Evolutionary conservation across 2,329 filamentous ascomycete species (phyloP), one percentile per base, ranked within the genome.

Genomic region (Penicillium sp.): DNA sequence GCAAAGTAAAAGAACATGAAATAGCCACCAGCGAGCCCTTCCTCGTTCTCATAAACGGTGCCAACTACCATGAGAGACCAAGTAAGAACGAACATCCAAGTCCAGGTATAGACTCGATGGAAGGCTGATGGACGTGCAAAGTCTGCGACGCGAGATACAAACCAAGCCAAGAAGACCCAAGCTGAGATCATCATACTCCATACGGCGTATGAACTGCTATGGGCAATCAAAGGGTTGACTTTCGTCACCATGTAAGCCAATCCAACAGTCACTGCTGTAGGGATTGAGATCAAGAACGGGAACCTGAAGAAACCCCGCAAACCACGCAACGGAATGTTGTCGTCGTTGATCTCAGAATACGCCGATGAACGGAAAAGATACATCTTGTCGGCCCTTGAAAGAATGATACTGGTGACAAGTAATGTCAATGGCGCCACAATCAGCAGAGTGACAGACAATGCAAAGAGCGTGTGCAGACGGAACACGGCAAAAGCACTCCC

Each of bases 161-260:
- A 88, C 93, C 93, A 97, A 46, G 91, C 87, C 21, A 88, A 74
- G 58, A 89, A 87, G 69, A 94, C 86, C 81, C 92, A 96, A 0
- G 91, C 81, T 0, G 89, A 89, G 0, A 93, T 70, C 78, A 92
- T 89, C 88, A 95, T 95, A 29, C 86, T 85, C 91, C 92, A 96
- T 69, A 97, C 89, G 6, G 90, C 82, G 72, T 94, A 97, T 48
- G 87, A 83, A 67, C 89, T 95, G 75, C 91, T 93, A 77, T 97
- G 94, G n/a, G 94, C 80, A 67, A 97, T 91, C 67, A 91, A 84
- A 1, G 93, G 92, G 70, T 97, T 97, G 70, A 93, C 78, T 73
- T 94, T 95, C 38, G 85, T 84, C 42, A 96, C 69, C 51, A 97
- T 75, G 65, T 89, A 89, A 1, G 90, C 89, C 19, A 91, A 80